These are phyloP conservation scores for Zanthoxylum bungeanum DNA, from an alignment of 345 rosid species.

Conservation along the genomic window DNA sequence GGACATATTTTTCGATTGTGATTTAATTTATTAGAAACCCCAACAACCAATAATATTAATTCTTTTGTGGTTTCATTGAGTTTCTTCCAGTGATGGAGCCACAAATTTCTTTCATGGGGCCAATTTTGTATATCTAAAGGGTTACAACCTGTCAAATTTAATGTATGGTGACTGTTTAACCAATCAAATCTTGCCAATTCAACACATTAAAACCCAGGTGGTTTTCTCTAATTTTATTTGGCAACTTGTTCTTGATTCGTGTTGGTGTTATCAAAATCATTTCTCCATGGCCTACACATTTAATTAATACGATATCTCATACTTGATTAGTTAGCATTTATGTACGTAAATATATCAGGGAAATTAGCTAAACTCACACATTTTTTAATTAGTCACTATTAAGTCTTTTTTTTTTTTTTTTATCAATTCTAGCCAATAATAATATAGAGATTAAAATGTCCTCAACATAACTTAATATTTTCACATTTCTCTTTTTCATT, in stretches of 20 bases:
- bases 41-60: not conserved
- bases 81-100: not conserved
- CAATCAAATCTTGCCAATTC: conserved; percentile 13
- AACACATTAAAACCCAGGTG: not conserved
- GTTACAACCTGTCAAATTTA: conserved; percentile 1
- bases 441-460: too few relatives aligned
- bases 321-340: not conserved
- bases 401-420: too few relatives aligned
- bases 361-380: too few relatives aligned
- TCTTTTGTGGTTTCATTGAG: not conserved
- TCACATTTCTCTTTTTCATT: too few relatives aligned
- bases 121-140: not conserved
- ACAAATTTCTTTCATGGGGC: conserved; percentile 4
- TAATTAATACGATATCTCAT: not conserved
- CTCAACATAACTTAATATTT: too few relatives aligned
- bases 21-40: not conserved
- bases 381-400: too few relatives aligned
- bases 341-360: not conserved
- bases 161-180: not conserved
- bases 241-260: conserved; percentile 11
- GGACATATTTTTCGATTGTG: conserved; percentile 5
- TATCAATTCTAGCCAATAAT: too few relatives aligned
- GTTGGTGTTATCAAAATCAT: conserved; percentile 24
- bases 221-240: not conserved
- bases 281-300: not conserved